Base-by-base conservation (phyloP, 2,329 filamentous ascomycete genomes). In the Penicillium janthinellum region DNA sequence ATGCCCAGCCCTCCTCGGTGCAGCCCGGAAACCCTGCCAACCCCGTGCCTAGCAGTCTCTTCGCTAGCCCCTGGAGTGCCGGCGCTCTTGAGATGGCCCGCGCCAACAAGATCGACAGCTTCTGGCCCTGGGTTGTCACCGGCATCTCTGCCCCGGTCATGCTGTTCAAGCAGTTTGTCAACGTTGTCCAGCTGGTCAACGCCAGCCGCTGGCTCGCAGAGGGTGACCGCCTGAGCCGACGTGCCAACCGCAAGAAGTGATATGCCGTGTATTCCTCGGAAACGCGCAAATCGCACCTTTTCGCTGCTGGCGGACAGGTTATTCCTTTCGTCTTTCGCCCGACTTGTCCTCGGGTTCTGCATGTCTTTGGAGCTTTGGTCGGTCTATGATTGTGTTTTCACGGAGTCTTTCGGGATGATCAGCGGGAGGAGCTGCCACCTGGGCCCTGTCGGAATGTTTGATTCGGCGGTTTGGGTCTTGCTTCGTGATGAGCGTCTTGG, bases 201-300 rank as follows among this genome's bases (percentile, higher is more conserved):
- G 95, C 95, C 6, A 93, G 92, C 78, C 88, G 87, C 72, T 96
- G 91, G 88, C 83, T 99, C 41, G 95, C 92, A 0, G 93, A 98
- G 78, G 92, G 92, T n/a, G 95, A 99, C 70, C 77, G 90, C 17
- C 45, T 61, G 35, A 44, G 59, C 38, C 65, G 67, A n/a, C 64
- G 63, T 38, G 83, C 86, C 69, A 81, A 84, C 62, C 85, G 92
- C 70, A 84, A 75, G 61, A 67, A 70, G 56, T 73, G 73, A 68
- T 48, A 17, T 56, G 14, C 34, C 42, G 31, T 15, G 14, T 17
- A 34, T 41, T n/a, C 25, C 15, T 4, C 15, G n/a, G 12, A 22
- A 31, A 52, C 22, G 12, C 42, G 35, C 20, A 35, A 25, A 20
- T 31, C 28, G 41, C 11, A 49, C 4, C 8, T n/a, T 49, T 44